phyloP scores from a whole-genome alignment of 306 rosid species.

The Chamaecrista fasciculata region DNA sequence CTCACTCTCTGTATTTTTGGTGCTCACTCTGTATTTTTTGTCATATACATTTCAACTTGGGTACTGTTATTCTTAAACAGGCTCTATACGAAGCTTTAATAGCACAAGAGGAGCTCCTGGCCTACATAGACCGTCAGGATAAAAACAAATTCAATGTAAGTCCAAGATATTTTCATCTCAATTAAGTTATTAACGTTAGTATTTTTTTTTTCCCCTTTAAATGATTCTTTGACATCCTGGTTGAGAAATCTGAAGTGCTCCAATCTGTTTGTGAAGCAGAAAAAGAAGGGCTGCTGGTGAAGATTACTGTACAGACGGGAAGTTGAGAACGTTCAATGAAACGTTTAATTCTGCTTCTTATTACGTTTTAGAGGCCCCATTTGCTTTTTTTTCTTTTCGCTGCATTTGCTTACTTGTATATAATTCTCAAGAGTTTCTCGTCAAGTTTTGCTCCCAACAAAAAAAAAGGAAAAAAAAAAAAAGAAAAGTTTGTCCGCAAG shows the following conservation, averaged over 20 bases:
- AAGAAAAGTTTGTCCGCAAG: no score
- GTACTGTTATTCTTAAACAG: constrained; percentile 24
- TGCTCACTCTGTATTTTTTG: no score
- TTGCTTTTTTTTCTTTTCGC: no score
- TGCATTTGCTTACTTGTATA: neutral
- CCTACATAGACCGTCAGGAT: constrained; percentile 44
- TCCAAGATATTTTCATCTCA: neutral
- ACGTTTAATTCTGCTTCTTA: neutral
- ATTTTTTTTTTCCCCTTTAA: no score
- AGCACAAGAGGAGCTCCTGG: constrained; percentile 61
- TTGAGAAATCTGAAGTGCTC: neutral
- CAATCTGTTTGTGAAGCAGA: constrained; percentile 27
- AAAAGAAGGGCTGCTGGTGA: constrained; percentile 43
- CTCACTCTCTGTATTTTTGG: no score
- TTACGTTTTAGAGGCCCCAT: no score
- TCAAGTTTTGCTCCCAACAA: no score
- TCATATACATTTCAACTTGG: neutral
- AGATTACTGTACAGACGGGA: constrained; percentile 10
- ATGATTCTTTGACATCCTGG: neutral
- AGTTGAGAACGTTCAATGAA: neutral
- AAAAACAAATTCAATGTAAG: constrained; percentile 39
- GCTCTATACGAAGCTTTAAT: constrained; percentile 53
- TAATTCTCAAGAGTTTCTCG: neutral
- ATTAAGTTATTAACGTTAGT: no score
- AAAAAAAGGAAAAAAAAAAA: no score